Evolutionary conservation across 176 grass and related monocot genomes (phyloP), one percentile per base, ranked within the genome.

Genomic region (Lolium rigidum): DNA sequence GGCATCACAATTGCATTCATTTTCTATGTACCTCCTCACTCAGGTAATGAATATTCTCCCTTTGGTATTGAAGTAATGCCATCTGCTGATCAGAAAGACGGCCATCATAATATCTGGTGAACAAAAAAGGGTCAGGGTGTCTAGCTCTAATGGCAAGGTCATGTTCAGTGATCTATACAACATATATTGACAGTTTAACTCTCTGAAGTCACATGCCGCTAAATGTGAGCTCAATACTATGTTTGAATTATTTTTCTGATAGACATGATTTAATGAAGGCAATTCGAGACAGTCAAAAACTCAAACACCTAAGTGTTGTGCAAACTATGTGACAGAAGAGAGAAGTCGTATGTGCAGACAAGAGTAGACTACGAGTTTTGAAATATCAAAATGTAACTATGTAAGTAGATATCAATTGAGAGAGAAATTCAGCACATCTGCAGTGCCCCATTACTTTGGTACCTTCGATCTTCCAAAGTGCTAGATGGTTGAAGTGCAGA

Each of bases 11-110:
- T 9, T 78, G 46, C 26, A 77, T 51, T 17, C 22, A 79, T 79
- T 47, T 64, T 86, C 6, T 22, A 26, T 79, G 11, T 95, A 98
- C 96, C 94, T 98, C 96, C 76, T 98, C 96, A 50, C 93, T 98
- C 90, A 98, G 79, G 86, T 92, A 98, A 90, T 98, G 96, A 84
- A 98, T 92, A 64, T 98, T 98, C 93, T 98, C 96, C 86, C 90
- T 88, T 89, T 98, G 96, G 75, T 98, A 98, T 72, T 95, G 96
- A 80, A 98, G 90, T 63, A 98, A 86, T 18, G 92, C 93, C 93
- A 95, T 98, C 86, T 98, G 96, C 88, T 98, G 96, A 74, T 98
- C 96, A 80, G 96, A 98, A 84, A 98, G 86, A 66, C 84, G 86
- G 20, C 92, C 93, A 88, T 98, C 96, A 88, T 88, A 91, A 86